Base-by-base conservation (phyloP, 2,329 filamentous ascomycete genomes). In the Alternaria ethzedia region DNA sequence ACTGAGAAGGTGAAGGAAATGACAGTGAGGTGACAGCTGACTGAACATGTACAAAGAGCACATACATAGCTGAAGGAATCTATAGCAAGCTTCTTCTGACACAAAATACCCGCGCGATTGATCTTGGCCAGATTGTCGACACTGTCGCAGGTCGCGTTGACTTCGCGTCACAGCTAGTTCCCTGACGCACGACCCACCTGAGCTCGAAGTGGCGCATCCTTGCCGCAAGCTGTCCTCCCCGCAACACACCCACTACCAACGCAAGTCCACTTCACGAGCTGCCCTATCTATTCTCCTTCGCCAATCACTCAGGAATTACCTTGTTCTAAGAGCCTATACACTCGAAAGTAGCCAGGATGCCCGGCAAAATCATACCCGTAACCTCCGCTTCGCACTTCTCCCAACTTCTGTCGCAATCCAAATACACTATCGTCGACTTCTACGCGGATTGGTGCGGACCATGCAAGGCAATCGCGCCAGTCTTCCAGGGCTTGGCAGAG, bases 361-460 rank as follows among this genome's bases (percentile, higher is more conserved):
- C 75, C 3, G 72, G 72, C 61, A 77, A 78, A 30, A 78, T 78
- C 63, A 70, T 73, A 50, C 57, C 68, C 49, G 72, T 79, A 46
- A 77, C 71, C 51, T 78, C 75, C 8, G 66, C 72, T 56, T 66
- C 77, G 20, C 78, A 80, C 64, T 79, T 80, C 72, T 71, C 73
- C 28, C 75, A 70, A 43, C 73, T 80, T 26, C 70, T 80, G 54
- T 72, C 70, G 41, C 70, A 74, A 4, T 75, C 75, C 56, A 78
- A 77, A 25, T 79, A 78, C 66, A 81, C 83, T 58, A 79, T 86
- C 59, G 80, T 84, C 72, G 84, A 86, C 75, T 86, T 85, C 81
- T 85, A 83, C 73, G 84, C 84, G 13, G 83, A 83, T 66, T 88
- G 86, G 85, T 87, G 86, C 73, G 85, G 85, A 2, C 86, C 86